Evolutionary conservation across 345 rosid species (phyloP), one percentile per base, ranked within the genome.

Genomic region (Camelina laxa): DNA sequence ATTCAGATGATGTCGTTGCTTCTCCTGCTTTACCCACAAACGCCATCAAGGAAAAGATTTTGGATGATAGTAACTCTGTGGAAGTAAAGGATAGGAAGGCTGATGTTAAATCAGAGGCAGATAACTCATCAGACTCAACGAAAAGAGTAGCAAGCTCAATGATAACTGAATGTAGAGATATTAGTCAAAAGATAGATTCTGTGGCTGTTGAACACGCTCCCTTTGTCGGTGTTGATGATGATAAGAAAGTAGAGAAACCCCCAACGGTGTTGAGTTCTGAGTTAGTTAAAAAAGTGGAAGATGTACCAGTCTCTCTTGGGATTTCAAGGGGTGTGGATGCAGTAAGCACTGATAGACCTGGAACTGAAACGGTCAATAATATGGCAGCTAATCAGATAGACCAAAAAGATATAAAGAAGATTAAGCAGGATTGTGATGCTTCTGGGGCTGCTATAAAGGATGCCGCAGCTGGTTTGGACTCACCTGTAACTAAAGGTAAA

Each of bases 301-400:
- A n/a, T n/a, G n/a, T n/a, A n/a, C n/a, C n/a, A 22, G 31, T 65
- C 65, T 30, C 57, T 64, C 38, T 83, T 56, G 71, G 38, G 66
- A 30, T 81, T 60, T 20, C 54, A 5, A 82, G 61, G 62, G 85
- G 72, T 61, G 30, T 39, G 14, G 31, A 17, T 59, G 35, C 65
- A 16, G 77, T 55, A 38, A 72, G 41, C 21, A 48, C 49, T 72
- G 79, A 79, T 63, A 82, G 66, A 73, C 44, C 64, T 42, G 83
- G 80, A 75, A 61, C 72, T 14, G 85, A 80, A 67, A 85, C 78
- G 78, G 48, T 71, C 38, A 79, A 71, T 59, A 84, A 61, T 55
- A 61, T 56, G 14, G 73, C 35, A 24, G 49, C 36, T 66, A 75
- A 51, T 60, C 71, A 60, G 50, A 51, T 38, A 2, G 62, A 58